These are phyloP conservation scores for Aspergillus wentii DNA, from an alignment of 495 filamentous ascomycete genomes.

Conservation along the genomic window DNA sequence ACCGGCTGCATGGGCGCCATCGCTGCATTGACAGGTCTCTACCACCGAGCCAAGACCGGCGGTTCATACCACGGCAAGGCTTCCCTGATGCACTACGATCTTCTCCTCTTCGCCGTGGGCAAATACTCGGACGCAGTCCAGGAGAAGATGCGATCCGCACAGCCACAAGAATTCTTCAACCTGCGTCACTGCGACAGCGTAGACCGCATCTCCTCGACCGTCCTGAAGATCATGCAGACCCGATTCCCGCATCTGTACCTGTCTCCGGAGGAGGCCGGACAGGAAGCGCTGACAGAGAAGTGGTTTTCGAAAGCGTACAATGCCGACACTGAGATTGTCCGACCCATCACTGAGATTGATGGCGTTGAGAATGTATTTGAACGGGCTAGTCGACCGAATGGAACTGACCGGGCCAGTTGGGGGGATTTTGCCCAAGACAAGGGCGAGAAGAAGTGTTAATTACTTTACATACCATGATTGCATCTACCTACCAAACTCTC, in stretches of 20 bases:
- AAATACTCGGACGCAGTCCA: slow-evolving; percentile 54
- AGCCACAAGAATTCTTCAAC: slow-evolving; percentile 56
- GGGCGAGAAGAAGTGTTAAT: slow-evolving; percentile 17
- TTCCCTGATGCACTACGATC: slow-evolving; percentile 64
- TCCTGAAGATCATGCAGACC: slow-evolving; percentile 56
- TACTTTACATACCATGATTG: too few relatives aligned
- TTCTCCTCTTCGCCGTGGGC: slow-evolving; percentile 60
- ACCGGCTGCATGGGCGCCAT: slow-evolving; percentile 65
- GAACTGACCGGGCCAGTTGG: slow-evolving; percentile 30
- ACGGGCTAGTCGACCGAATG: slow-evolving; percentile 39
- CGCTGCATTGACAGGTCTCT: slow-evolving; percentile 59
- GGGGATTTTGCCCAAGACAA: slow-evolving; percentile 26
- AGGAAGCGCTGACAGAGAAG: slow-evolving; percentile 30
- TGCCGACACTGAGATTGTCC: slow-evolving; percentile 37
- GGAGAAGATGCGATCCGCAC: slow-evolving; percentile 46
- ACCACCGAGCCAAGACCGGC: slow-evolving; percentile 53
- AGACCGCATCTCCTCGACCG: slow-evolving; percentile 63
- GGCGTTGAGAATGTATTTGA: slow-evolving; percentile 38
- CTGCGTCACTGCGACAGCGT: slow-evolving; percentile 67
- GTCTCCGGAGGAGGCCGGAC: slow-evolving; percentile 9
- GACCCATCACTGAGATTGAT: slow-evolving; percentile 29
- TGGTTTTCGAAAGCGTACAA: slow-evolving; percentile 37
- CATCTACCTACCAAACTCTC: too few relatives aligned
- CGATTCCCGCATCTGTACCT: slow-evolving; percentile 37
- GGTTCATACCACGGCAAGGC: slow-evolving; percentile 63